Conservation (phyloP, 768 basidiomycete species). For the Leucosporidium yakuticum region DNA sequence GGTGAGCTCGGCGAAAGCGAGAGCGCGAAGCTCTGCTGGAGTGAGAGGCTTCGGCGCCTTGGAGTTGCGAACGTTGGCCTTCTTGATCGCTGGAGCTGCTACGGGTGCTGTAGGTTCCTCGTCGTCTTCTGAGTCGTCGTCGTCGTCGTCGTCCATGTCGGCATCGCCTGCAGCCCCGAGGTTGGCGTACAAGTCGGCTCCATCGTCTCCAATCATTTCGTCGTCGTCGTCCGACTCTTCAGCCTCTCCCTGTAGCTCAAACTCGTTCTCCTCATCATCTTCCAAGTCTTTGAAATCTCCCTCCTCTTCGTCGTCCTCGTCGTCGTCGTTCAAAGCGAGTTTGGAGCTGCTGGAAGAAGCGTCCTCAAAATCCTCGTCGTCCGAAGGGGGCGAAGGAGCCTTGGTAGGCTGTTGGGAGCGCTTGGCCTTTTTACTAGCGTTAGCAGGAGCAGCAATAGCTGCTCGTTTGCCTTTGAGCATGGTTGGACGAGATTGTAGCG, state of each 20-base stretch:
- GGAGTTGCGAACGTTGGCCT: slow-evolving; percentile 17
- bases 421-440: too few relatives aligned
- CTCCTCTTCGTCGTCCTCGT: background rate
- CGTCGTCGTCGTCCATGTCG: background rate
- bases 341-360: too few relatives aligned
- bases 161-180: slow-evolving; percentile 5
- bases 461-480: too few relatives aligned
- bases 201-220: slow-evolving; percentile 33
- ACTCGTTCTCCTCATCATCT: slow-evolving; percentile 16
- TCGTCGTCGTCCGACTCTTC: slow-evolving; percentile 26
- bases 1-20: slow-evolving; percentile 35
- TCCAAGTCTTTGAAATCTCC: slow-evolving; percentile 16
- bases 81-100: slow-evolving; percentile 14
- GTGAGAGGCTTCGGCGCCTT: slow-evolving; percentile 23
- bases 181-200: slow-evolving; percentile 19
- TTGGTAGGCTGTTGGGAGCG: too few relatives aligned
- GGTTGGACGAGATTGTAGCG: too few relatives aligned
- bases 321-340: background rate
- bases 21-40: slow-evolving; percentile 29
- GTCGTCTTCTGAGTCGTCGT: slow-evolving; percentile 3
- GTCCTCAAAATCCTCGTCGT: background rate
- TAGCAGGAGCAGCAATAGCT: too few relatives aligned
- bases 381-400: background rate
- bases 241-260: slow-evolving; percentile 4
- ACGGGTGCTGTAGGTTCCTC: background rate